These are phyloP conservation scores for Ophiocordyceps unilateralis DNA, from an alignment of 2,329 filamentous ascomycete genomes.

Conservation along the genomic window DNA sequence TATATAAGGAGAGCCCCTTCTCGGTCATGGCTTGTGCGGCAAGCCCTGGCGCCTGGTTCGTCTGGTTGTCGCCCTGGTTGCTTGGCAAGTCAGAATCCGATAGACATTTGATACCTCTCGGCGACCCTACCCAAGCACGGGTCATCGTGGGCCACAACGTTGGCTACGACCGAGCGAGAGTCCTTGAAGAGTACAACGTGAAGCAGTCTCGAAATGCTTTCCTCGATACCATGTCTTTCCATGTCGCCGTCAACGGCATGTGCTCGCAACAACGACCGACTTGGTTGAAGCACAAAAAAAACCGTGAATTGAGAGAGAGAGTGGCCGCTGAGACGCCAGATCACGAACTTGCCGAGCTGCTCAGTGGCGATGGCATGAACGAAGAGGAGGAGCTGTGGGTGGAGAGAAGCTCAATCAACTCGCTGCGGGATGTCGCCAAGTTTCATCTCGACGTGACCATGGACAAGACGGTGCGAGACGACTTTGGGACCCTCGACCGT, in stretches of 20 bases:
- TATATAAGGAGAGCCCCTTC: conserved; percentile 86
- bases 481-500: conserved; percentile 70
- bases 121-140: conserved; percentile 53
- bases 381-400: conserved; percentile 96
- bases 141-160: conserved; percentile 90
- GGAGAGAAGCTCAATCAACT: conserved; percentile 86
- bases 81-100: conserved; percentile 63
- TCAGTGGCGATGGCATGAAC: conserved; percentile 53
- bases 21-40: conserved; percentile 95
- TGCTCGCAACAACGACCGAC: conserved; percentile 90
- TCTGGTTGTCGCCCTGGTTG: conserved; percentile 92
- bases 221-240: conserved; percentile 93
- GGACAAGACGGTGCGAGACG: conserved; percentile 74
- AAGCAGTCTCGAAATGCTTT: conserved; percentile 73
- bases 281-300: conserved; percentile 96
- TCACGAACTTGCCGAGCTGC: conserved; percentile 50
- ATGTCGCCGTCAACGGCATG: conserved; percentile 97
- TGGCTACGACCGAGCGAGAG: conserved; percentile 79
- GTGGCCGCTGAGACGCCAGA: conserved; percentile 56
- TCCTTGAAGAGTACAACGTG: conserved; percentile 77
- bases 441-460: conserved; percentile 88
- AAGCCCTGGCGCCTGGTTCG: conserved; percentile 85
- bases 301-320: conserved; percentile 64
- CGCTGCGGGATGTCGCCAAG: conserved; percentile 82
- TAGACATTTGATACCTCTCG: conserved; percentile 72